Base-by-base conservation (phyloP, 345 rosid genomes). In the Citrus maxima region DNA sequence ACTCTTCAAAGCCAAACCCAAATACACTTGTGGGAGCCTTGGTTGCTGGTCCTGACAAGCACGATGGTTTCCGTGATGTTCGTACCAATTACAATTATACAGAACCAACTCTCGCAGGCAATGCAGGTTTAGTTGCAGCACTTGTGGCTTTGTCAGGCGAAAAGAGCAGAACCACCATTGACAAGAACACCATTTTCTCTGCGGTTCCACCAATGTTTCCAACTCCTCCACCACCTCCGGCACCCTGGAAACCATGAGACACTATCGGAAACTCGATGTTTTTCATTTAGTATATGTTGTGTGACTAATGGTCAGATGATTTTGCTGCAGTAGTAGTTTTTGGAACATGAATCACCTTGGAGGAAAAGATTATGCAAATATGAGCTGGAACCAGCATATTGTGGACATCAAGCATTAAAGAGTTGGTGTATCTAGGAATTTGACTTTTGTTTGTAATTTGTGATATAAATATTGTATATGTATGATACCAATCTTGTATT, bases 21-120 rank as follows among this genome's bases (percentile, higher is more conserved):
- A 94, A 96, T 80, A 90, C 87, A 0, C 22, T 94, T 14, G 89
- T 90, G 37, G 99, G 99, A 81, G 99, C 99, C 70, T 93, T 96
- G 99, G 98, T 96, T 85, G 99, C 98, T 55, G 98, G 99, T 55
- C 99, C 99, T 28, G 99, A 94, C 83, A 89, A 82, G 85, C 94
- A 70, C 1, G 99, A 94, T 6, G 97, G 95, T 37, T 94, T 93
- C 85, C 95, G 69, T 7, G 99, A 94, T 58, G 92, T 94, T 67
- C 97, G 98, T 19, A 85, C 86, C 9, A 91, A 96, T 89, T 93
- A 93, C 87, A 96, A 96, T 87, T 96, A 96, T 85, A 94, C 98
- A 3, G 98, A 94, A 74, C 99, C 99, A 37, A 96, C 95, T 4
- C 87, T 96, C 59, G 98, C 97, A 2, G 98, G 98, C 27, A 96